Evolutionary conservation across 805 yeast genomes (phyloP), one percentile per base, ranked within the genome.

Genomic region (Lipomyces chichibuensis): DNA sequence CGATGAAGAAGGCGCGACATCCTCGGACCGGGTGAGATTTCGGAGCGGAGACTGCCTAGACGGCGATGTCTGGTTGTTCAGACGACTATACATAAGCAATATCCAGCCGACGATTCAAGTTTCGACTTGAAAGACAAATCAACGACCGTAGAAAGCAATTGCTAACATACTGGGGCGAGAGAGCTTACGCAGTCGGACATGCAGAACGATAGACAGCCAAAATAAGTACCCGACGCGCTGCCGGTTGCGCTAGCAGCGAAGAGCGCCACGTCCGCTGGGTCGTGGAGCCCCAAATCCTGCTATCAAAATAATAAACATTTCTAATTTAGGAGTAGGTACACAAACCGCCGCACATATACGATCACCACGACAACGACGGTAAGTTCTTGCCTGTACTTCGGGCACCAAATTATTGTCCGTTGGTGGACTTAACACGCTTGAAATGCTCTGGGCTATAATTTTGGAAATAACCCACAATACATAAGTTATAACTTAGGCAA

Each of bases 41-140:
- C 49, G 25, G 17, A 29, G 23, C 29, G 43, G 60, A 8, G 25
- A 33, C 20, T 37, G 32, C 49, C 60, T 29, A 8, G 60, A 8
- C 32, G 60, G 60, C 60, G 60, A 57, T 17, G 60, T 33, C 53
- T 57, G 60, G 32, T 57, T 57, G n/a, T 33, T 39, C 32, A 57
- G 32, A 14, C 52, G 60, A 37, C 60, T 35, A 46, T 35, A 57
- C 60, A 57, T 57, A 13, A 25, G 32, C 55, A 43, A 43, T 17
- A 17, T 43, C 23, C 23, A 4, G 20, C 20, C 23, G 9, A 23
- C 23, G 9, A 8, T 43, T 43, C 7, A n/a, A 43, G 32, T 29
- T 29, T 37, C 11, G 20, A n/a, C 23, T 8, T 43, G 20, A 23
- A 43, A 6, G 23, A 37, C 43, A 43, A 43, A 17, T 43, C 49